Percentiles rank a stretch among this genome's conserved stretches.
These are phyloP conservation scores for Globisporangium spiculum DNA, from an alignment of 352 stramenopile species.

Conservation along the genomic window DNA sequence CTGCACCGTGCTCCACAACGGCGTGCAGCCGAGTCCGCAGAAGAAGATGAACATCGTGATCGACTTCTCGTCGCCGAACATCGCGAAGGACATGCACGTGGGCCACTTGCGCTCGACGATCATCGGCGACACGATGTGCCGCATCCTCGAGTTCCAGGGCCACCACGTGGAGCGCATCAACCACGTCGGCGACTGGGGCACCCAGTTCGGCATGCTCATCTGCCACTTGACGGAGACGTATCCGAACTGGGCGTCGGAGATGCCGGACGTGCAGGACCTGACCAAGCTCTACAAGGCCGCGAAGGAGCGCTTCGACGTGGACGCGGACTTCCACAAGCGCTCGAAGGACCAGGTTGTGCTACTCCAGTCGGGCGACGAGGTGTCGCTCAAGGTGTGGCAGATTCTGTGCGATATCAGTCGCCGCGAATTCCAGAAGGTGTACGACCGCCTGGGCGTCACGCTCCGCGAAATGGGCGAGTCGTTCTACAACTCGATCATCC, in stretches of 20 bases:
- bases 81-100: conserved; percentile 89
- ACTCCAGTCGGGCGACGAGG: conserved; percentile 93
- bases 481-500: conserved; percentile 88
- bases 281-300: conserved; percentile 87
- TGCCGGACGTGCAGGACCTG: conserved; percentile 97
- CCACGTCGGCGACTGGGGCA: conserved; percentile 86
- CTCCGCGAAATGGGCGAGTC: conserved; percentile 83
- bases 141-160: conserved; percentile 85
- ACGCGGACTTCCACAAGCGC: conserved; percentile 95
- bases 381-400: conserved; percentile 80
- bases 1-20: conserved; percentile 66
- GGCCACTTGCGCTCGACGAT: conserved; percentile 91
- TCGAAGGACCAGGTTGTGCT: conserved; percentile 97
- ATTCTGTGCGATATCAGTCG: conserved; percentile 83
- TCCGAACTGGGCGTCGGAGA: conserved; percentile 88
- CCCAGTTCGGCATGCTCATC: conserved; percentile 99
- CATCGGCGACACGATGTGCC: conserved; percentile 84
- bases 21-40: conserved; percentile 80
- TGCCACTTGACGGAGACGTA: conserved; percentile 98
- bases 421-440: conserved; percentile 86
- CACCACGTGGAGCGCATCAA: conserved; percentile 82
- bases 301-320: conserved; percentile 96
- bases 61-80: conserved; percentile 88
- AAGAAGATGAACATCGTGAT: conserved; percentile 69
- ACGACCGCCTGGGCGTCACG: conserved; percentile 71